Base-by-base conservation (phyloP, 768 basidiomycete genomes). In the Phaeolepiota aurea region DNA sequence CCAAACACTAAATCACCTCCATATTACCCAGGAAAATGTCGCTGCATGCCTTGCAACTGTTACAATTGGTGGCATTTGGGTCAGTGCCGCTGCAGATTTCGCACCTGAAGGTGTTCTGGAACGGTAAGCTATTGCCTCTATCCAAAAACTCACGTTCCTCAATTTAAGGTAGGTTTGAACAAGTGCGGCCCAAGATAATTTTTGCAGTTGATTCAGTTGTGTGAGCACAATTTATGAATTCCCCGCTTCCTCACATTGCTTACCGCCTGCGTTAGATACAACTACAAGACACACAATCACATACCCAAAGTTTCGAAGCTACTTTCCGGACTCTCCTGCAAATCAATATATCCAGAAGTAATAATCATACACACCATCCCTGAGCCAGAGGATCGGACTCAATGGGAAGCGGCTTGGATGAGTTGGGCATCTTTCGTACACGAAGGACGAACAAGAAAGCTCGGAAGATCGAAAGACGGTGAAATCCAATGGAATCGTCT, bases 11-110 rank as follows among this genome's bases (percentile, higher is more conserved):
- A 7, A 28, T 28, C 25, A 35, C 28, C 35, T 10, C 32, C 32
- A 34, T 31, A 18, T 45, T 40, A n/a, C n/a, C n/a, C 49, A 84
- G 82, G 82, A 84, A 63, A 82, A 77, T 48, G 72, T 82, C 4
- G 77, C 67, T 13, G 75, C 77, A 1, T 81, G 76, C 55, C 71
- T 86, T 19, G 82, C 82, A 4, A 69, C 81, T 13, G 63, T 79
- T 28, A 82, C 84, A 15, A 62, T 87, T 38, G 86, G 79, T 34
- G 84, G 71, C n/a, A 83, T 89, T 32, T 90, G 85, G 82, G 84
- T 86, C 32, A 79, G 77, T 51, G 84, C 83, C 11, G 83, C 86
- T 13, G 77, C 85, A 12, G 87, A 89, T 58, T 88, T 89, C 58
- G 87, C 82, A n/a, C 64, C 82, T 14, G 72, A 77, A 45, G 87